Percentiles rank a stretch among this genome's conserved stretches.
These are phyloP conservation scores for Penicillium sumatraense DNA, from an alignment of 2,329 filamentous ascomycete genomes.

Conservation along the genomic window DNA sequence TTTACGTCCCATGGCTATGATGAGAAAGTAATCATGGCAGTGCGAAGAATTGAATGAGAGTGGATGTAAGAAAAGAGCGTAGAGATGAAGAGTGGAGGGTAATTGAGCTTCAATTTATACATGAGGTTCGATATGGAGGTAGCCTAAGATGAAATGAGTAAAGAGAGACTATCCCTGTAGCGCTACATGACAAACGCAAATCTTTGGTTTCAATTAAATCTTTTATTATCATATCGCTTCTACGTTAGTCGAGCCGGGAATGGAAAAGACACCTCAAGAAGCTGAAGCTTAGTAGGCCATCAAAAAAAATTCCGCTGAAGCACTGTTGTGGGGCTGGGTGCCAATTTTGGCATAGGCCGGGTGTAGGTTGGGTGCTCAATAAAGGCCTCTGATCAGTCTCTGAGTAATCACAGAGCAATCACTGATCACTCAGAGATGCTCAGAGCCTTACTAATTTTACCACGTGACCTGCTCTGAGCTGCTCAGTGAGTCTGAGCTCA, in stretches of 20 bases:
- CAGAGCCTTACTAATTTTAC: conserved; percentile 7
- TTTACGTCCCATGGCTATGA: conserved; percentile 14
- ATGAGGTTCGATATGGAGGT: background rate
- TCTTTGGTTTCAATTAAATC: background rate
- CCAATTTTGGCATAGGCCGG: conserved; percentile 15
- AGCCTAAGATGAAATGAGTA: background rate
- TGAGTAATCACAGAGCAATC: conserved; percentile 12
- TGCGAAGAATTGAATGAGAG: background rate
- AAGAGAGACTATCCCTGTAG: background rate
- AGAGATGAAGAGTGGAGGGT: background rate
- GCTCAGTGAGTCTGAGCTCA: conserved; percentile 10
- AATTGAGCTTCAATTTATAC: conserved; percentile 12
- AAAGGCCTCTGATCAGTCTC: conserved; percentile 15
- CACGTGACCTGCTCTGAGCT: conserved; percentile 9
- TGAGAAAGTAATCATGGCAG: conserved; percentile 1
- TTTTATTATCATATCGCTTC: background rate
- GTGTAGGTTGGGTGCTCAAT: conserved; percentile 17
- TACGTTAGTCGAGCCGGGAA: background rate
- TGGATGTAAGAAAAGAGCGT: background rate
- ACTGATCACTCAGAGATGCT: conserved; percentile 10
- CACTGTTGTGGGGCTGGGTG: conserved; percentile 10
- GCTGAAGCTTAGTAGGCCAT: conserved; percentile 11
- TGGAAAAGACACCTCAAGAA: background rate
- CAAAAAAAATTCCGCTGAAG: conserved; percentile 10
- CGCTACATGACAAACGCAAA: background rate